A percentile compares a stretch with the other conserved stretches of the same genome.
phyloP scores from a whole-genome alignment of 1,139 yeast genomes.

The Debaryomyces robertsiae region DNA sequence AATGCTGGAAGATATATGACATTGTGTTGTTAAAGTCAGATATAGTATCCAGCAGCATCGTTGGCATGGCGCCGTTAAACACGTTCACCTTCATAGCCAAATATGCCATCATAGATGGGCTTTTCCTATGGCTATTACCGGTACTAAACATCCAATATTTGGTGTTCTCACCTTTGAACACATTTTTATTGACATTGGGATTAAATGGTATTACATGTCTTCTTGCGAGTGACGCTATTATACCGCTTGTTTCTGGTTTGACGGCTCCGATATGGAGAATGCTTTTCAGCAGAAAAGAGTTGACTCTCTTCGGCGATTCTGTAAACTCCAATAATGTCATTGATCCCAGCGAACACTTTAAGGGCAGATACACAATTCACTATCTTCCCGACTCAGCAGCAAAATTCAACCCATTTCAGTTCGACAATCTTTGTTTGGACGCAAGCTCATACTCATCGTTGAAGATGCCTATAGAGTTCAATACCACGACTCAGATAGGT shows the following conservation, averaged over 20 bases:
- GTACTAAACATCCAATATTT: constrained; percentile 74
- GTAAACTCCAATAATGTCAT: constrained; percentile 44
- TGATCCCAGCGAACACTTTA: constrained; percentile 74
- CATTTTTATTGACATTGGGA: constrained; percentile 44
- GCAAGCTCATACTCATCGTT: constrained; percentile 20
- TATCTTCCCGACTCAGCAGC: constrained; percentile 93
- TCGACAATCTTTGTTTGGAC: constrained; percentile 61
- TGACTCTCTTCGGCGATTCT: constrained; percentile 67
- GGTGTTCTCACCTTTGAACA: constrained; percentile 56
- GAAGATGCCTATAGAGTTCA: constrained; percentile 74
- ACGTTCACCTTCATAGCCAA: constrained; percentile 66
- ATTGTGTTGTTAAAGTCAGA: constrained; percentile 48
- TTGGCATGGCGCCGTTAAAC: constrained; percentile 31
- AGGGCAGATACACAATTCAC: constrained; percentile 83
- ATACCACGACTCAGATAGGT: constrained; percentile 76
- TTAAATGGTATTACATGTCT: constrained; percentile 43
- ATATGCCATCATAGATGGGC: constrained; percentile 71
- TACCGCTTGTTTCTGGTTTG: constrained; percentile 36
- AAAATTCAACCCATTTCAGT: constrained; percentile 72
- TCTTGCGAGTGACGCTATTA: constrained; percentile 41
- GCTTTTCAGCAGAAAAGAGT: constrained; percentile 55
- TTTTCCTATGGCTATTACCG: constrained; percentile 70
- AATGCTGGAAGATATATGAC: constrained; percentile 82
- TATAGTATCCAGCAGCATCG: constrained; percentile 17
- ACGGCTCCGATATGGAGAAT: constrained; percentile 49